phyloP scores from a whole-genome alignment of 306 rosid genomes.

The Fagus sylvatica region DNA sequence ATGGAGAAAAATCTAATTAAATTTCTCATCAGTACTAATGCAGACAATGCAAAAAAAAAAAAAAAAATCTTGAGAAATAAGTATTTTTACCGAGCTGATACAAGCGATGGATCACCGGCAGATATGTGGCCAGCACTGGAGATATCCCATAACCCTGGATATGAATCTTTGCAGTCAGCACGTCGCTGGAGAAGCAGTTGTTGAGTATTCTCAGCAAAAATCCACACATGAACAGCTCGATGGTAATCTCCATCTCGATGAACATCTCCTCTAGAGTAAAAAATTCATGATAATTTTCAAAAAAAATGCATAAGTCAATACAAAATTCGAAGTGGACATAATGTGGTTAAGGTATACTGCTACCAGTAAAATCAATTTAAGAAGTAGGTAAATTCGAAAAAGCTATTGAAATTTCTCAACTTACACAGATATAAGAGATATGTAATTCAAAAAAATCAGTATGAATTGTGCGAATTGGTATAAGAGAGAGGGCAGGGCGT shows the following conservation, averaged over 20 bases:
- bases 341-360: too few species aligned
- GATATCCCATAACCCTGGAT: conserved; percentile 89
- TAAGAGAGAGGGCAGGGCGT: not conserved
- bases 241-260: conserved; percentile 97
- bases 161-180: conserved; percentile 79
- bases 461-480: too few species aligned
- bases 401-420: too few species aligned
- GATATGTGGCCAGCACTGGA: conserved; percentile 94
- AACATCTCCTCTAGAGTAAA: conserved; percentile 46
- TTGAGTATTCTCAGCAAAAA: conserved; percentile 76
- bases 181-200: conserved; percentile 82
- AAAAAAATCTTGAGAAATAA: not conserved
- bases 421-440: too few species aligned
- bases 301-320: not conserved
- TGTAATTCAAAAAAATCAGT: too few species aligned
- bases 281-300: not conserved
- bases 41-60: not conserved
- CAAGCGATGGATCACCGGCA: conserved; percentile 75
- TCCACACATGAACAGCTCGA: conserved; percentile 91
- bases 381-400: too few species aligned
- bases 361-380: too few species aligned
- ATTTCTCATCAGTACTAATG: not conserved
- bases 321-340: not conserved
- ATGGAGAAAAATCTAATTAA: not conserved
- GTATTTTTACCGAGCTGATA: conserved; percentile 62